Conservation (phyloP, 2,329 filamentous ascomycete species). For the Bimuria novae-zelandiae region DNA sequence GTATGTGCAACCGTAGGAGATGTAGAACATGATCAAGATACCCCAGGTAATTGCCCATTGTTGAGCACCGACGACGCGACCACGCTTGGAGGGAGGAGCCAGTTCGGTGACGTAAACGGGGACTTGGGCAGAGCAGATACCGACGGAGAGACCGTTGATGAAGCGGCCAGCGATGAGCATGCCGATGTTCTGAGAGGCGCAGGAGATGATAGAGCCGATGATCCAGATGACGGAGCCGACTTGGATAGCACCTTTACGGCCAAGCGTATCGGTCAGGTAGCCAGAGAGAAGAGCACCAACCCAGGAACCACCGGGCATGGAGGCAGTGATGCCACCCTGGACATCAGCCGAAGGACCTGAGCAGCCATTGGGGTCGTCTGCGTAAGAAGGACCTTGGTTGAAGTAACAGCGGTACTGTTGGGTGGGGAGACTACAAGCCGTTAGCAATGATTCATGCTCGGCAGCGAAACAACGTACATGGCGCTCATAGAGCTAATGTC, state of each 20-base stretch:
- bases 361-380: slow-evolving; percentile 49
- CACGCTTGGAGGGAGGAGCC: slow-evolving; percentile 61
- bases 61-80: slow-evolving; percentile 71
- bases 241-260: slow-evolving; percentile 59
- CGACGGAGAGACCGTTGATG: slow-evolving; percentile 74
- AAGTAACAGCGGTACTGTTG: slow-evolving; percentile 75
- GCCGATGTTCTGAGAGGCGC: slow-evolving; percentile 65
- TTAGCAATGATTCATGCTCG: slow-evolving; percentile 24
- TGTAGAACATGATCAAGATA: slow-evolving; percentile 47
- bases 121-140: slow-evolving; percentile 72
- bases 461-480: slow-evolving; percentile 32
- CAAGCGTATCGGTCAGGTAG: slow-evolving; percentile 61
- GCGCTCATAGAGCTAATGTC: slow-evolving; percentile 76
- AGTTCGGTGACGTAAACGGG: slow-evolving; percentile 72
- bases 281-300: slow-evolving; percentile 66
- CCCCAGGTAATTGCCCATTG: slow-evolving; percentile 76
- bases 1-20: slow-evolving; percentile 44
- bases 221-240: slow-evolving; percentile 58
- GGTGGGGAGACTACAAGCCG: slow-evolving; percentile 61
- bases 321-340: slow-evolving; percentile 71
- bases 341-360: slow-evolving; percentile 58
- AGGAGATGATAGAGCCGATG: slow-evolving; percentile 66
- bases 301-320: slow-evolving; percentile 74
- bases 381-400: slow-evolving; percentile 55
- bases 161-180: slow-evolving; percentile 75